Evolutionary conservation across 2,329 filamentous ascomycete species (phyloP).

Genomic region (Pseudogymnoascus sp.): DNA sequence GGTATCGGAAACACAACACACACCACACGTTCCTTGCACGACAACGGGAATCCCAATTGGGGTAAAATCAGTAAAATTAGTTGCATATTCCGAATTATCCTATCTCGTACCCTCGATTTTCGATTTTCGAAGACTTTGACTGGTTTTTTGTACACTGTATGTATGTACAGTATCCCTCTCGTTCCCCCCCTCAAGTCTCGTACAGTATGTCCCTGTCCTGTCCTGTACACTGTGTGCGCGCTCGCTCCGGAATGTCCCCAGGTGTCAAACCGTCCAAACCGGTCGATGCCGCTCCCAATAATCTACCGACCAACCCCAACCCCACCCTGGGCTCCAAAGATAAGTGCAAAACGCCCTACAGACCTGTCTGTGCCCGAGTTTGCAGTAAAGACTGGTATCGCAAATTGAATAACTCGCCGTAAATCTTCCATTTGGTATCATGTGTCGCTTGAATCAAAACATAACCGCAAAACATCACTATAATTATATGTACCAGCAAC

Average conservation of each 20-base stretch:
- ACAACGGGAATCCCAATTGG: not conserved
- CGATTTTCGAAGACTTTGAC: not conserved
- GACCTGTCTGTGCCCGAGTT: not conserved
- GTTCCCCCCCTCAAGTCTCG: not conserved
- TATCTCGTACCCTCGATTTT: not conserved
- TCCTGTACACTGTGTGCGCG: not conserved
- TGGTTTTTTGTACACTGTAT: not conserved
- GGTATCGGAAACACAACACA: not conserved
- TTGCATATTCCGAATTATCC: not conserved
- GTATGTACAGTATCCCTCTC: not conserved
- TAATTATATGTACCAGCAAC: not conserved
- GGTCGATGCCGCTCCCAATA: not conserved
- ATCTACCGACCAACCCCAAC: not conserved
- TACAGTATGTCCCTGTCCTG: not conserved
- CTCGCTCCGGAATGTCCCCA: not conserved
- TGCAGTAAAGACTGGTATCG: slow-evolving; percentile 1
- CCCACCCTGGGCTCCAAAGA: not conserved
- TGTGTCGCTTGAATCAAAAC: not conserved
- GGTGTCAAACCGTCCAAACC: not conserved
- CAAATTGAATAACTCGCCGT: not conserved
- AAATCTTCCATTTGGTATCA: not conserved
- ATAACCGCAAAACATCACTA: slow-evolving; percentile 4
- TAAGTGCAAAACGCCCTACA: not conserved
- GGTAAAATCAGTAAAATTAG: not conserved
- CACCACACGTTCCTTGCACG: not conserved